A percentile compares a stretch with the other conserved stretches of the same genome.
phyloP scores from a whole-genome alignment of 805 yeast genomes.

The Wickerhamiella bombiphila region DNA sequence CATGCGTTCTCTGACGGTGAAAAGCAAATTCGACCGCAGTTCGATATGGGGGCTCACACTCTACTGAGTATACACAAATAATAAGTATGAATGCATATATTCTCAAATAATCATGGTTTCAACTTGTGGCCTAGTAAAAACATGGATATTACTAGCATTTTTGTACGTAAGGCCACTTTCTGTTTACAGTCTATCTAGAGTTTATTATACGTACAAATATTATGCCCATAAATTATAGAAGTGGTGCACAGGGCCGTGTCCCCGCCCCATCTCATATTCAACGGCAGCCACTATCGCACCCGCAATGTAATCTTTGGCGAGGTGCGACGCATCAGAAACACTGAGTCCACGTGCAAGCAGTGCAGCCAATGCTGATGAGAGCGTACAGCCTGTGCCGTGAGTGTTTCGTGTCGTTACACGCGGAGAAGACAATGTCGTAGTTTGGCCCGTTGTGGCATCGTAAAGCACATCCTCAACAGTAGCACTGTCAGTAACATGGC shows the following conservation, averaged over 20 bases:
- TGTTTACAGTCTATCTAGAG: too few relatives aligned
- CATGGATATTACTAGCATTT: too few relatives aligned
- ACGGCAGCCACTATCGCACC: conserved; percentile 36
- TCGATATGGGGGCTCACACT: too few relatives aligned
- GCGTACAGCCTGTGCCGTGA: conserved; percentile 88
- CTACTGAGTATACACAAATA: too few relatives aligned
- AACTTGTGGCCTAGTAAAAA: too few relatives aligned
- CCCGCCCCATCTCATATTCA: conserved; percentile 32
- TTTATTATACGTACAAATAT: too few relatives aligned
- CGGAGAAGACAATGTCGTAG: conserved; percentile 36
- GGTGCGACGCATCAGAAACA: conserved; percentile 36
- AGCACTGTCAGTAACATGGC: conserved; percentile 37
- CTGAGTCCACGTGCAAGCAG: conserved; percentile 44
- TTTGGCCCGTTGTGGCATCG: conserved; percentile 30
- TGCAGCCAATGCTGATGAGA: conserved; percentile 68
- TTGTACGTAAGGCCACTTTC: too few relatives aligned
- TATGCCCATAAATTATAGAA: conserved; percentile 20
- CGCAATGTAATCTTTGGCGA: conserved; percentile 52
- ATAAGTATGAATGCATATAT: too few relatives aligned
- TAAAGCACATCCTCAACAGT: conserved; percentile 13
- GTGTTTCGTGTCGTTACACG: conserved; percentile 36
- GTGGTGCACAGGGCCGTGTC: conserved; percentile 65
- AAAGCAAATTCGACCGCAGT: too few relatives aligned
- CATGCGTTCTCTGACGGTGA: too few relatives aligned
- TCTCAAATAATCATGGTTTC: too few relatives aligned